These are phyloP conservation scores for Scheffersomyces cryptocercus DNA, from an alignment of 1,139 yeast genomes.

Conservation along the genomic window DNA sequence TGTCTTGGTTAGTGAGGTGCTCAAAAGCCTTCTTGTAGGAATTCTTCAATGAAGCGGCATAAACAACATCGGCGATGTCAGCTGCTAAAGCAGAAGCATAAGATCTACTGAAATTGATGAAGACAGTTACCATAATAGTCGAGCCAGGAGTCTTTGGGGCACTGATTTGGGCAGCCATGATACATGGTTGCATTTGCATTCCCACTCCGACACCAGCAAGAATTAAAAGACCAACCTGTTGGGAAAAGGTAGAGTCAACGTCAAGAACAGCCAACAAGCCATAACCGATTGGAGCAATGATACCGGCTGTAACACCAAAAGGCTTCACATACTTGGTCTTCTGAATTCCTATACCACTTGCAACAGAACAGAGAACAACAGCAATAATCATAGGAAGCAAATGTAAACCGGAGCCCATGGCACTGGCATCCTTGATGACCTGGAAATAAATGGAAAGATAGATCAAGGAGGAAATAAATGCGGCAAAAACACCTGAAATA, in stretches of 20 bases:
- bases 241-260: conserved; percentile 26
- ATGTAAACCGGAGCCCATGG: conserved; percentile 41
- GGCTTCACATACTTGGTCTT: conserved; percentile 34
- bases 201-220: conserved; percentile 34
- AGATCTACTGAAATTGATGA: conserved; percentile 31
- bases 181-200: conserved; percentile 27
- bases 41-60: conserved; percentile 29
- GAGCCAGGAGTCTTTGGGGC: conserved; percentile 42
- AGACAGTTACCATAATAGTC: conserved; percentile 37
- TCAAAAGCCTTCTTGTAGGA: conserved; percentile 24
- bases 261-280: conserved; percentile 34
- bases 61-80: conserved; percentile 35
- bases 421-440: conserved; percentile 30
- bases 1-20: conserved; percentile 30
- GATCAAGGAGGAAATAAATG: conserved; percentile 9
- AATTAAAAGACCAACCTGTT: conserved; percentile 38
- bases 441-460: conserved; percentile 36
- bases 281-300: conserved; percentile 32
- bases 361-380: conserved; percentile 30
- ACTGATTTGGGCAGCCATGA: conserved; percentile 31
- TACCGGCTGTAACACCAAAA: conserved; percentile 25
- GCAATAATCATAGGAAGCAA: conserved; percentile 39
- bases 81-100: conserved; percentile 34
- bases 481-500: conserved; percentile 7
- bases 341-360: conserved; percentile 30